Base-by-base conservation (phyloP, 441 rosid genomes). In the Populus hybrid region DNA sequence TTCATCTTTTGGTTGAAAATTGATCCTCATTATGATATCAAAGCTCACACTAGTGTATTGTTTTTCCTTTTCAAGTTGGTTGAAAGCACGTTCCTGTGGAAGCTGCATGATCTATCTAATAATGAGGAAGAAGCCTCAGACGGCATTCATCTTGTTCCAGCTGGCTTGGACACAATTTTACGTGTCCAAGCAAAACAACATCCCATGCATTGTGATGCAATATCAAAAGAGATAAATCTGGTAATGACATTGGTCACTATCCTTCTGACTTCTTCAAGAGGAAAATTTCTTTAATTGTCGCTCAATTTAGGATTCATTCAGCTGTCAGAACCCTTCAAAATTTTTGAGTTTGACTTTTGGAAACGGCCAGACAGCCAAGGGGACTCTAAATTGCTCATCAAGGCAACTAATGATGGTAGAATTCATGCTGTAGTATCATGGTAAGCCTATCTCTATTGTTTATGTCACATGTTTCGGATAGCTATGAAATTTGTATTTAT, bases 281-380 rank as follows among this genome's bases (percentile, higher is more conserved):
- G 81, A 72, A 73, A 74, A 30, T 40, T 70, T 38, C 71, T 85
- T 79, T 82, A 73, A 76, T 80, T 82, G 78, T 77, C 71, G 83
- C 89, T 89, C 83, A 83, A 75, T 79, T 84, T 78, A 86, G 79
- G 84, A 80, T 86, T 84, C 67, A 81, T 90, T 80, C 95, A 94
- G 99, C 83, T 94, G 80, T 96, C 99, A 83, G 91, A 94, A 81
- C 98, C 99, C 75, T 89, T 93, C 91, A 86, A 86, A 86, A 79
- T 93, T 83, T 93, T 94, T 87, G 98, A 96, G 86, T 91, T 94
- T 86, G 98, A 94, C 87, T 94, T 96, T 78, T 93, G 98, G 97
- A 94, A 89, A 90, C 87, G 95, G 81, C 98, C 98, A 75, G 91
- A 87, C 69, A 91, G 93, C 84, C 84, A 80, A 64, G 86, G 95